Evolutionary conservation across 2,329 filamentous ascomycete genomes (phyloP).

Genomic region (Aspergillus sp.): DNA sequence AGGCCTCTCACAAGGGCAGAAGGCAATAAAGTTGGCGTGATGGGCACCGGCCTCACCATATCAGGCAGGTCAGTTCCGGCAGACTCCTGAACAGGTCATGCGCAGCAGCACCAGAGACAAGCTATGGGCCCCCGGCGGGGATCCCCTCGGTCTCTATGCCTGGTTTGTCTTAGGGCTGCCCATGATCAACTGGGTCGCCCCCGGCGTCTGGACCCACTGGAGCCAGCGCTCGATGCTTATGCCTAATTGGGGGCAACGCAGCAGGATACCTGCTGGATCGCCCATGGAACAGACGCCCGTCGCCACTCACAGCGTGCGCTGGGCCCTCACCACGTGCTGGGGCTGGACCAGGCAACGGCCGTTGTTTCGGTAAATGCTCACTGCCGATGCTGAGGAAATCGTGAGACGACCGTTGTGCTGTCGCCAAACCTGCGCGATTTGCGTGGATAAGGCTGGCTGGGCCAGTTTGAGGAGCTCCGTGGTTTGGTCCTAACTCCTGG

Average conservation of each 20-base stretch:
- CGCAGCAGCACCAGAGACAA: background rate
- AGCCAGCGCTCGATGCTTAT: background rate
- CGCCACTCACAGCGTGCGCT: background rate
- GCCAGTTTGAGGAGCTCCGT: background rate
- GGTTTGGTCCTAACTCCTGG: background rate
- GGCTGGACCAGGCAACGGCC: background rate
- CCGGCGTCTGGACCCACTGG: no score
- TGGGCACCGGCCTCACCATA: background rate
- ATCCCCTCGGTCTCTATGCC: background rate
- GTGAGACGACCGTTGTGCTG: background rate
- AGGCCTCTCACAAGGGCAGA: background rate
- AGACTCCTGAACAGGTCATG: background rate
- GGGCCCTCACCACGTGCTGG: slow-evolving; percentile 1
- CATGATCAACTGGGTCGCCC: background rate
- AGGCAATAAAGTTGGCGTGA: background rate
- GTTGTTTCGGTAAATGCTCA: slow-evolving; percentile 1
- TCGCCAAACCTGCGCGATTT: background rate
- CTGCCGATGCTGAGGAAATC: background rate
- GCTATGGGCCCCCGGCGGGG: background rate
- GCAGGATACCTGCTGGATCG: background rate
- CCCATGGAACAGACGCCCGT: background rate
- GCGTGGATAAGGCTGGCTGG: background rate
- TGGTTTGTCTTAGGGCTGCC: background rate
- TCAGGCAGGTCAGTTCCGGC: background rate
- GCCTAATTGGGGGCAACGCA: slow-evolving; percentile 5